Evolutionary conservation across 78 protist genomes (phyloP), one percentile per base, ranked within the genome.

Genomic region (Dictyostelium purpureum): DNA sequence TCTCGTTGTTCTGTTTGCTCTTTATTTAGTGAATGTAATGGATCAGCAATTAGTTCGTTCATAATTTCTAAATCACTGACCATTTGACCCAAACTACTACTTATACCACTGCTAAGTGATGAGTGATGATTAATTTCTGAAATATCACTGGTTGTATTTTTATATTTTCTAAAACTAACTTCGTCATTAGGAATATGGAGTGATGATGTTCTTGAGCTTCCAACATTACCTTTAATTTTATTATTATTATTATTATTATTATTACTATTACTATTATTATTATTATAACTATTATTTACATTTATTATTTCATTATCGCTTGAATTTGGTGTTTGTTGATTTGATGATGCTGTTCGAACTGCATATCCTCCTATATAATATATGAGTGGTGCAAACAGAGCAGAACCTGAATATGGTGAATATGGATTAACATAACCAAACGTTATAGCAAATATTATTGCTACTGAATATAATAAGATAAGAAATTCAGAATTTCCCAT

Each of bases 371-470:
- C 79, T 21, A 85, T 73, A 21, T 85, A 85, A 26, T 81, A 80
- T 43, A 85, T 85, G n/a, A 85, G 57, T 52, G 91, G 91, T 85
- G 81, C 91, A 37, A 85, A 35, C 28, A 85, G 16, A 59, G 66
- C 70, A 19, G 57, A 24, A 7, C 38, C n/a, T 1, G 83, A 38
- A 24, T 67, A 67, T 6, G 70, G 70, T 40, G 83, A 28, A 16
- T 61, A 61, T 31, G 66, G 37, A 75, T 75, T 14, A 21, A 75
- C 24, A 77, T 77, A 77, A 2, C 83, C 83, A 19, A 40, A 40
- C 6, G 49, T 7, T 14, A 57, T 57, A 0, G 38, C 83, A 57
- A 56, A 40, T 24, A n/a, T 10, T 42, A 69, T 18, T 6, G 37
- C 4, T 40, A 69, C 5, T 5, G 40, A 37, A 42, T 69, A 69